Conservation (phyloP, 2,329 filamentous ascomycete species). For the Colletotrichum eremochloae region DNA sequence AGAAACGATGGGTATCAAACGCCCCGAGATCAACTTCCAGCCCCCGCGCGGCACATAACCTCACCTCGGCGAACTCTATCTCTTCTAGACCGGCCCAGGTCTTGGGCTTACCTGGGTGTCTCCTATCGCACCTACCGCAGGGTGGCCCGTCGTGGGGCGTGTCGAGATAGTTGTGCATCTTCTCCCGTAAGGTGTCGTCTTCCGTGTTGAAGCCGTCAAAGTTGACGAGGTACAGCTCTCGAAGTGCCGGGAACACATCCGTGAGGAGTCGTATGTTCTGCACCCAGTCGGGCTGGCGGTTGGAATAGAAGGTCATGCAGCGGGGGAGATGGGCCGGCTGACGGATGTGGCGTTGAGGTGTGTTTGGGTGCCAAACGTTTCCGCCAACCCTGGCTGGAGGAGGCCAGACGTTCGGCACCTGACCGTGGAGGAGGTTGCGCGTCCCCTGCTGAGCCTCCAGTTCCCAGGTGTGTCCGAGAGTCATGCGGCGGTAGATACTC, state of each 20-base stretch:
- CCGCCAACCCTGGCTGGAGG: neutral
- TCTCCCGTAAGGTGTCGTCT: neutral
- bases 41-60: neutral
- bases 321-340: neutral
- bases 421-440: neutral
- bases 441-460: neutral
- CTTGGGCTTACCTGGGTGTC: neutral
- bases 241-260: conserved; percentile 5
- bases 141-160: neutral
- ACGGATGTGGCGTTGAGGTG: neutral
- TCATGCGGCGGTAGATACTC: neutral
- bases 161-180: conserved; percentile 6
- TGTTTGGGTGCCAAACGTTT: neutral
- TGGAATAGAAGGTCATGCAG: neutral
- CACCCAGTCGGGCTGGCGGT: neutral
- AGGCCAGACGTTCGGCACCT: neutral
- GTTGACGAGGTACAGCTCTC: conserved; percentile 20
- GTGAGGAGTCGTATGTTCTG: conserved; percentile 16
- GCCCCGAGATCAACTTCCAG: neutral
- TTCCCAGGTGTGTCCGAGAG: neutral
- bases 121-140: neutral
- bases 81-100: conserved; percentile 7
- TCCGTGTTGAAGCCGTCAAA: neutral
- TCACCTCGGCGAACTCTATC: conserved; percentile 15
- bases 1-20: neutral